Evolutionary conservation across 805 yeast species (phyloP), one percentile per base, ranked within the genome.

Genomic region (Ogataea ganodermae): DNA sequence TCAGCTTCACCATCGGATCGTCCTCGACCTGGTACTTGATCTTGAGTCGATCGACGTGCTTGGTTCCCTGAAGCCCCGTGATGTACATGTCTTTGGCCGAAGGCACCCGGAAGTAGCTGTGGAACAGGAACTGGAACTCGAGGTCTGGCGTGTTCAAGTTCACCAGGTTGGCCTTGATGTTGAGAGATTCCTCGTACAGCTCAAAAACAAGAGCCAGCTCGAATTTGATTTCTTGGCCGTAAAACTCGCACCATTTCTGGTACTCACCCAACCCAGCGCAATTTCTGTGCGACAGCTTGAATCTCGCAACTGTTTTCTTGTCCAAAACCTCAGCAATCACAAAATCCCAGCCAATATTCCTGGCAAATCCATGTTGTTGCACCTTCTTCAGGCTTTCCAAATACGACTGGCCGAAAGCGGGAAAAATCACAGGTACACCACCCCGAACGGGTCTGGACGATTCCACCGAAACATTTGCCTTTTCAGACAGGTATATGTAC

Each of bases 361-460:
- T 45, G 3, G 58, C 60, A 49, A 56, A 56, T 35, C 60, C 60
- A 35, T 56, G 60, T 17, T 55, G 58, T 44, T 52, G 57, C 2
- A 56, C 44, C 1, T 30, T 23, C 23, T 46, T 39, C 44, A 56
- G 40, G 24, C 57, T 52, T n/a, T 48, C 50, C 30, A 56, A 37
- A 14, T 46, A 45, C 5, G 60, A 56, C 33, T 52, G 52, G 3
- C 60, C 60, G 46, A 56, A 56, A 2, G 53, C 54, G 2, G 60
- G 60, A 30, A 56, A 56, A 4, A 56, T 46, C 14, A 56, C 40
- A 21, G 60, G 60, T 20, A 50, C 24, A 1, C 60, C 60, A 7
- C 60, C 60, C 27, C 60, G 52, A 14, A 56, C 55, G 9, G 60
- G 60, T 23, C 28, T 22, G 14, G 32, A 22, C 26, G 38, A 35